A percentile compares a stretch with the other conserved stretches of the same genome.
Evolutionary conservation across 805 yeast genomes (phyloP).

Genomic region (Yarrowia sp.): DNA sequence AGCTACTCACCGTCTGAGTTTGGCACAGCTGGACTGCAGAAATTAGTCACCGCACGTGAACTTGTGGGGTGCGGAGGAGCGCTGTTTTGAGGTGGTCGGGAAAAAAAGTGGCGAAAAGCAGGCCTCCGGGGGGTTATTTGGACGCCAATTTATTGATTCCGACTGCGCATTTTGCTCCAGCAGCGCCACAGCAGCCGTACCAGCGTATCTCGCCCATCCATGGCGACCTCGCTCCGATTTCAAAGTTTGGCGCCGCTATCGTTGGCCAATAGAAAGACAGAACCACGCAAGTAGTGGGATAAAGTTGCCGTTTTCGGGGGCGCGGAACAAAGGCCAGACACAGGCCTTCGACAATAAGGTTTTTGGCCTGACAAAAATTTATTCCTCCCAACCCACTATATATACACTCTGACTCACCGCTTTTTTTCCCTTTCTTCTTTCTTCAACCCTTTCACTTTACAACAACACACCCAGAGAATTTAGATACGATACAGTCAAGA

Average conservation of each 20-base stretch:
- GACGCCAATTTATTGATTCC: background rate
- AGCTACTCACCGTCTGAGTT: background rate
- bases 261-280: slow-evolving; percentile 11
- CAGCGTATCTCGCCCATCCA: too few species aligned
- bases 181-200: too few species aligned
- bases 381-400: slow-evolving; percentile 24
- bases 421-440: background rate
- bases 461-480: background rate
- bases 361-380: background rate
- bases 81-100: background rate
- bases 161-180: too few species aligned
- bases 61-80: slow-evolving; percentile 9
- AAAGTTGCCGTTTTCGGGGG: slow-evolving; percentile 25
- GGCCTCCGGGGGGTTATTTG: background rate
- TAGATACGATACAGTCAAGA: slow-evolving; percentile 15
- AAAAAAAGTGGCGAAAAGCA: too few species aligned
- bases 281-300: background rate
- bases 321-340: background rate
- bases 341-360: background rate
- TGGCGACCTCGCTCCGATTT: slow-evolving; percentile 13
- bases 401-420: slow-evolving; percentile 24
- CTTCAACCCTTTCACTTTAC: slow-evolving; percentile 17
- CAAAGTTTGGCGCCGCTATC: slow-evolving; percentile 19
- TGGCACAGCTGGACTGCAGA: slow-evolving; percentile 6
- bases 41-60: slow-evolving; percentile 27